Conservation (phyloP, 2,329 filamentous ascomycete genomes). For the Keithomyces neogunnii region DNA sequence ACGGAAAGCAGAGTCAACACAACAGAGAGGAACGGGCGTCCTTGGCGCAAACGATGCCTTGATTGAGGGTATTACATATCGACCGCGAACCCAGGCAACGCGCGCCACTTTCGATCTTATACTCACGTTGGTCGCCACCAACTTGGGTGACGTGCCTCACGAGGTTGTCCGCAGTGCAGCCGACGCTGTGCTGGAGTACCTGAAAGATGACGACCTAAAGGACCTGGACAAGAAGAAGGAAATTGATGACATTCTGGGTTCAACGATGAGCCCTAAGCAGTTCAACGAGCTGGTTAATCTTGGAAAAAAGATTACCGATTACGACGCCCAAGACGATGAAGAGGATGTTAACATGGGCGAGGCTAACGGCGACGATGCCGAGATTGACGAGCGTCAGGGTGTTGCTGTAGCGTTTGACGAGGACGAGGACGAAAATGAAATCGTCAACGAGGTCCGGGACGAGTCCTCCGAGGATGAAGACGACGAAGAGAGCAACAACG, state of each 20-base stretch:
- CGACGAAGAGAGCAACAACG: constrained; percentile 41
- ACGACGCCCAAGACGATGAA: constrained; percentile 92
- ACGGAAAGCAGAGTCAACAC: constrained; percentile 64
- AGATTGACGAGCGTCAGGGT: constrained; percentile 90
- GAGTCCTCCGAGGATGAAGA: constrained; percentile 77
- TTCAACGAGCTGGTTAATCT: constrained; percentile 96
- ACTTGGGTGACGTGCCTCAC: constrained; percentile 86
- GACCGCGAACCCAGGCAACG: constrained; percentile 84
- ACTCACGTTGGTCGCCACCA: constrained; percentile 78
- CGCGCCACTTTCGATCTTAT: constrained; percentile 92
- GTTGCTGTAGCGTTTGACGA: constrained; percentile 97
- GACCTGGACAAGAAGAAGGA: constrained; percentile 98
- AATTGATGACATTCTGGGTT: constrained; percentile 87
- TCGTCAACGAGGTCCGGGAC: constrained; percentile 81
- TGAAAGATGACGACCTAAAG: constrained; percentile 94
- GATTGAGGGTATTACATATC: constrained; percentile 86
- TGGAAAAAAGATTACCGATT: constrained; percentile 98
- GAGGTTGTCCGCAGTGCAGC: constrained; percentile 90
- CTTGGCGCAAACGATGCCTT: constrained; percentile 76
- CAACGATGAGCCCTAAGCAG: constrained; percentile 72
- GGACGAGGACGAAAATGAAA: constrained; percentile 71
- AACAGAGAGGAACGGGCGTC: constrained; percentile 65
- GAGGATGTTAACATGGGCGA: constrained; percentile 71
- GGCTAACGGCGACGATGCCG: constrained; percentile 55
- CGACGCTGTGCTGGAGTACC: constrained; percentile 79